phyloP scores from a whole-genome alignment of 2,329 filamentous ascomycete genomes.

The Ceratocystis lukuohia region DNA sequence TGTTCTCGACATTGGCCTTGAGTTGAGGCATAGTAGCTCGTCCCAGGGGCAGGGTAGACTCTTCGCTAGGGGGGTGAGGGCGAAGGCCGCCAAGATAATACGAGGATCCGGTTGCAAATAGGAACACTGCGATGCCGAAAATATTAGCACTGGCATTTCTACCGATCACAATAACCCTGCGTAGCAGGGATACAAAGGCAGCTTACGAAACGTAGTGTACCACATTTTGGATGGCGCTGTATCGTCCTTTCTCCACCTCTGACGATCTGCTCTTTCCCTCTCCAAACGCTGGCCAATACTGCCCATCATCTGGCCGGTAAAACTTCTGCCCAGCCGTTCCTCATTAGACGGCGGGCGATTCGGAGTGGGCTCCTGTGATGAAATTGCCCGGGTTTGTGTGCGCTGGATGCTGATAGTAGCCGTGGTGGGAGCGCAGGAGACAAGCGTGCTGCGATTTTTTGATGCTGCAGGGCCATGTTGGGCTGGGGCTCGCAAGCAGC shows the following conservation, averaged over 20 bases:
- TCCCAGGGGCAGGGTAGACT: conserved; percentile 47
- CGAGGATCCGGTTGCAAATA: conserved; percentile 37
- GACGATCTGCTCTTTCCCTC: conserved; percentile 41
- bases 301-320: conserved; percentile 47
- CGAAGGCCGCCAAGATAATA: conserved; percentile 48
- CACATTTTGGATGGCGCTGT: conserved; percentile 33
- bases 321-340: conserved; percentile 31
- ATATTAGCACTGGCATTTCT: not conserved
- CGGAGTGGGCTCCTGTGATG: conserved; percentile 8
- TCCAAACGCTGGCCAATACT: conserved; percentile 42
- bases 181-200: not conserved
- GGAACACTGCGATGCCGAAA: conserved; percentile 31
- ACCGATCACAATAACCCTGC: not conserved
- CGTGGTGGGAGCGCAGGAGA: not conserved
- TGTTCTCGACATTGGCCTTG: conserved; percentile 46
- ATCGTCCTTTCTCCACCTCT: conserved; percentile 33
- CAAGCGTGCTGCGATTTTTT: not conserved
- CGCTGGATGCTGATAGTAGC: not conserved
- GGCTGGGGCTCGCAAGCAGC: not conserved
- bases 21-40: conserved; percentile 39
- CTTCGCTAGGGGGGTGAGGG: conserved; percentile 36
- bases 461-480: not conserved
- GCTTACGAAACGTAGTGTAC: conserved; percentile 42
- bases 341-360: conserved; percentile 25
- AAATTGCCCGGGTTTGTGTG: conserved; percentile 5